Evolutionary conservation across 768 basidiomycete genomes (phyloP), one percentile per base, ranked within the genome.

Genomic region (Boletus eberwhitei): DNA sequence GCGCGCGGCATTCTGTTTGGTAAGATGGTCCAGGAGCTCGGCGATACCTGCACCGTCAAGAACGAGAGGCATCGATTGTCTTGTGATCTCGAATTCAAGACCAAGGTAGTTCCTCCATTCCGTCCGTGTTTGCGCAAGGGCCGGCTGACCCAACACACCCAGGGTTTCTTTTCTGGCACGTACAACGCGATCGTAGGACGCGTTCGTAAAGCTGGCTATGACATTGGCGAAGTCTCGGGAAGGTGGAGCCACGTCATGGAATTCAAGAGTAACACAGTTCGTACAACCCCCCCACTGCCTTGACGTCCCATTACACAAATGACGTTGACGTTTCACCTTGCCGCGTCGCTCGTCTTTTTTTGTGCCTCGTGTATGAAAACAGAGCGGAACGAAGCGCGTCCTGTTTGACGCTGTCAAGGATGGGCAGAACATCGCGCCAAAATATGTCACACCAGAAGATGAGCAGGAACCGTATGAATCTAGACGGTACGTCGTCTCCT

Each of bases 141-240:
- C 8, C 24, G 19, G 19, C 41, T 57, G 24, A 56, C 32, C 4
- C 32, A n/a, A 19, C 14, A 22, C 37, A 8, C 7, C 2, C 64
- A 91, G 90, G 96, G 96, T 19, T 98, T 96, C 79, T 97, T 98
- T 73, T 94, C 93, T 1, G 97, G 97, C 22, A 88, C 90, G 52
- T 96, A 98, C 77, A 98, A 99, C 68, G 85, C 87, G 36, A 81
- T 99, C 54, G 71, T 83, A 6, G 97, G 97, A 11, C 83, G 85
- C 60, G 79, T 98, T 61, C 86, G 87, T 59, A 80, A 77, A 47
- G 77, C 80, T 13, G 73, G 75, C 26, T 73, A 73, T 7, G 88
- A 91, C 3, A 75, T 90, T 14, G 97, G 95, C 5, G 94, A 98
- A 66, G 73, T 99, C 36, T 81, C 81, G 14, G 97, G 97, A 29